Conservation (phyloP, 306 rosid species). For the Prunus padus region DNA sequence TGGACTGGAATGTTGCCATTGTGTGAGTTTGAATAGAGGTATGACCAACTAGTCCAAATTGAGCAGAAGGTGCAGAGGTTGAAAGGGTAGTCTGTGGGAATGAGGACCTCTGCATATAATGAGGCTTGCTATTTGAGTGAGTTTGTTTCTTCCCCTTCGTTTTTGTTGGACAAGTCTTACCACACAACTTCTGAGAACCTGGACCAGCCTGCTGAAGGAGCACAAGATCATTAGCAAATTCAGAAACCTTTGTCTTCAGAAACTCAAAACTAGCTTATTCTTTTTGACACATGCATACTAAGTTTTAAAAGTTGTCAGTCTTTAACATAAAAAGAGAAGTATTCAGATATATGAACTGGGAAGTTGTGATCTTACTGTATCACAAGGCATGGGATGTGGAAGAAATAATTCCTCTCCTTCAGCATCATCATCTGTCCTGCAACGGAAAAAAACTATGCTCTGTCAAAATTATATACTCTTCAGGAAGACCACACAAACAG, state of each 20-base stretch:
- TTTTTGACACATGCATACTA: background rate
- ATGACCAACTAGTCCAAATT: constrained; percentile 51
- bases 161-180: constrained; percentile 40
- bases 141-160: constrained; percentile 47
- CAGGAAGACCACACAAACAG: background rate
- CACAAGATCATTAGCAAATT: constrained; percentile 15
- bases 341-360: constrained; percentile 12
- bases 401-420: constrained; percentile 68
- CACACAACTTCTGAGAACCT: constrained; percentile 36
- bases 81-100: constrained; percentile 23
- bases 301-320: background rate
- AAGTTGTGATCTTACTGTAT: constrained; percentile 46
- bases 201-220: constrained; percentile 42
- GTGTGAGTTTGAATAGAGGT: constrained; percentile 41
- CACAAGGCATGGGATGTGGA: constrained; percentile 26
- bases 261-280: background rate
- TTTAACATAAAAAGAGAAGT: background rate
- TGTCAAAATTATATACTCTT: background rate
- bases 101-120: constrained; percentile 23
- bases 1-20: constrained; percentile 47
- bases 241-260: background rate
- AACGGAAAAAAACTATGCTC: constrained; percentile 12
- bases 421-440: constrained; percentile 77
- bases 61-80: constrained; percentile 36
- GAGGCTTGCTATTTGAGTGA: constrained; percentile 34